Evolutionary conservation across 2,329 filamentous ascomycete species (phyloP).

Genomic region (Fusarium transvaalense): DNA sequence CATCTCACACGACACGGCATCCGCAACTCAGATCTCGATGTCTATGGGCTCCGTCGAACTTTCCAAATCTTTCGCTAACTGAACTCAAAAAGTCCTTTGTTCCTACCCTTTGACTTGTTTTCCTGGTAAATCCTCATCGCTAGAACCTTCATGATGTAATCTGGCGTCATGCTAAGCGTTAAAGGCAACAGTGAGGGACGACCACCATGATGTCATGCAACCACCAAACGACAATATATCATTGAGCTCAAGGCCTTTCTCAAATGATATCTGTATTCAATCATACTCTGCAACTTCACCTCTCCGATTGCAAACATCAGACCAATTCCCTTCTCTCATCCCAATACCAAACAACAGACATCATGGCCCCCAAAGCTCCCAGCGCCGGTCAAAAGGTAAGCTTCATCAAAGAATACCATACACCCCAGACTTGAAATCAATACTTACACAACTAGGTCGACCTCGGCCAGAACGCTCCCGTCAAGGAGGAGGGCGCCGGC

Average conservation of each 20-base stretch:
- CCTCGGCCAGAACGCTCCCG: conserved; percentile 61
- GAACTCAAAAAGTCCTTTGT: conserved; percentile 3
- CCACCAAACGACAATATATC: conserved; percentile 25
- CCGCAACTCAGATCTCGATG: conserved; percentile 31
- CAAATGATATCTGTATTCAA: background rate
- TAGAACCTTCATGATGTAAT: conserved; percentile 41
- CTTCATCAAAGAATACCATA: background rate
- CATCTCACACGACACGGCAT: conserved; percentile 1
- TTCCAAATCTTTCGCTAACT: conserved; percentile 19
- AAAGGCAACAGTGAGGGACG: conserved; percentile 25
- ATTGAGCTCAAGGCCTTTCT: conserved; percentile 16
- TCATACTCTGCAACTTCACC: background rate
- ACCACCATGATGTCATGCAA: conserved; percentile 40
- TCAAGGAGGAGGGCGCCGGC: conserved; percentile 72
- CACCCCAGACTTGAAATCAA: background rate
- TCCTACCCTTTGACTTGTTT: conserved; percentile 11
- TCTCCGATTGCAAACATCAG: background rate
- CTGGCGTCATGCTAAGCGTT: conserved; percentile 34
- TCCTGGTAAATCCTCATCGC: conserved; percentile 6
- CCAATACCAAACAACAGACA: conserved; percentile 5
- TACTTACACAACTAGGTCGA: conserved; percentile 57
- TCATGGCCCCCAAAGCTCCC: conserved; percentile 41
- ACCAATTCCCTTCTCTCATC: background rate
- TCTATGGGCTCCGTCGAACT: conserved; percentile 14
- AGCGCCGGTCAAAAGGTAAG: conserved; percentile 45